A percentile compares a stretch with the other conserved stretches of the same genome.
Evolutionary conservation across 768 basidiomycete genomes (phyloP).

Genomic region (Kondoa subrosea): DNA sequence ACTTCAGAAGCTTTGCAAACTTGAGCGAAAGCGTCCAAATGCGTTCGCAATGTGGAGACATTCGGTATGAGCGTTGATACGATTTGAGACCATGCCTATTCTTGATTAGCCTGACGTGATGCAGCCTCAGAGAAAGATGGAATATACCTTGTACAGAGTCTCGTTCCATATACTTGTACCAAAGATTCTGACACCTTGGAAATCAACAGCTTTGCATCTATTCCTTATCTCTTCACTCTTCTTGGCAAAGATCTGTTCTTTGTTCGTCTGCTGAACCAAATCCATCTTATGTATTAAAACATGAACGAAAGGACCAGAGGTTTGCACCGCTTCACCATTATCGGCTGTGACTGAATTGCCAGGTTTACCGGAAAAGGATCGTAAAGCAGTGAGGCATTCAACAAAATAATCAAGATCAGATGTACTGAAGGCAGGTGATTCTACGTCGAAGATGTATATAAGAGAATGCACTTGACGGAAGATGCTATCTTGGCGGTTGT

Average conservation of each 20-base stretch:
- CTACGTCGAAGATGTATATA: constrained; percentile 97
- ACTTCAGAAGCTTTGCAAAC: constrained; percentile 84
- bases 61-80: constrained; percentile 95
- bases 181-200: constrained; percentile 35
- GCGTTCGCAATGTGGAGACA: constrained; percentile 66
- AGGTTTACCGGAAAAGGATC: constrained; percentile 43
- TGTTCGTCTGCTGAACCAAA: constrained; percentile 45
- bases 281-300: constrained; percentile 88
- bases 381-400: constrained; percentile 69
- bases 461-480: constrained; percentile 93
- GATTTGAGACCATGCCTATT: constrained; percentile 91
- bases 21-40: constrained; percentile 68
- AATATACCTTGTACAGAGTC: constrained; percentile 47
- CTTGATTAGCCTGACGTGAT: neutral
- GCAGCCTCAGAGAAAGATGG: neutral
- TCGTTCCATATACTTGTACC: constrained; percentile 96
- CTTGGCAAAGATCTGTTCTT: constrained; percentile 46
- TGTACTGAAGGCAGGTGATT: constrained; percentile 54
- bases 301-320: constrained; percentile 14
- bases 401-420: constrained; percentile 84
- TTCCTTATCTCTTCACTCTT: constrained; percentile 57
- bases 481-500: constrained; percentile 76
- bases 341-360: constrained; percentile 2
- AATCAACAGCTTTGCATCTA: constrained; percentile 36
- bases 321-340: neutral